Conservation (phyloP, 305 asterid species). For the Lippia alba region DNA sequence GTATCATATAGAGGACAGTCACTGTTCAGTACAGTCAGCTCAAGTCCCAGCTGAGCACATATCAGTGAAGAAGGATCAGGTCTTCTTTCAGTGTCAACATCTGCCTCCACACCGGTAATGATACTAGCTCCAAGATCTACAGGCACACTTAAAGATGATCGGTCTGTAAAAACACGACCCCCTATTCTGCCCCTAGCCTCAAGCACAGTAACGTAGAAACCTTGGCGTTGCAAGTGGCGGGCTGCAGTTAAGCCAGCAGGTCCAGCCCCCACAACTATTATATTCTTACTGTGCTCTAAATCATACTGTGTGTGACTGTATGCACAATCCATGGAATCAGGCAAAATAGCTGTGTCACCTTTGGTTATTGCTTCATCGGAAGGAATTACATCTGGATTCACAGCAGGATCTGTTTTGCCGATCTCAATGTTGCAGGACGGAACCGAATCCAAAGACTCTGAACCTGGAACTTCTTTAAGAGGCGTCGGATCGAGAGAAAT, state of each 20-base stretch:
- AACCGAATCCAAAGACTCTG: conserved; percentile 39
- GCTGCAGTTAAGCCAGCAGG: conserved; percentile 99
- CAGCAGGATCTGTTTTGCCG: conserved; percentile 38
- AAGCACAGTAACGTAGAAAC: conserved; percentile 80
- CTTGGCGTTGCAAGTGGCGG: conserved; percentile 97
- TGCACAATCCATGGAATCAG: conserved; percentile 37
- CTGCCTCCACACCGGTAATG: conserved; percentile 99
- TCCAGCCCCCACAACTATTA: conserved; percentile 94
- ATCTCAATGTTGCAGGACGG: conserved; percentile 49
- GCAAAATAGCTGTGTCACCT: conserved; percentile 38
- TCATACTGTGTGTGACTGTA: conserved; percentile 42
- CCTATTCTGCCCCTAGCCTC: conserved; percentile 98
- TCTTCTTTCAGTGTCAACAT: conserved; percentile 93
- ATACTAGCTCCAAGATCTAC: conserved; percentile 99
- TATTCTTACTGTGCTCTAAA: conserved; percentile 53
- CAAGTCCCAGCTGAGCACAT: conserved; percentile 97
- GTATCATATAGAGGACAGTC: conserved; percentile 97
- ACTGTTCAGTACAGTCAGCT: conserved; percentile 91
- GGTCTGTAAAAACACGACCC: conserved; percentile 96
- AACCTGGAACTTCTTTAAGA: conserved; percentile 39
- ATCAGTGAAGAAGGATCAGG: conserved; percentile 97
- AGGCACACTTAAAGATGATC: conserved; percentile 88
- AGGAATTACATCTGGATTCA: conserved; percentile 44
- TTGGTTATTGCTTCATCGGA: conserved; percentile 41
- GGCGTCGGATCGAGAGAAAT: conserved; percentile 44